Percentiles rank a stretch among this genome's conserved stretches.
These are phyloP conservation scores for Auriculariales sp. DNA, from an alignment of 768 basidiomycete genomes.

Conservation along the genomic window DNA sequence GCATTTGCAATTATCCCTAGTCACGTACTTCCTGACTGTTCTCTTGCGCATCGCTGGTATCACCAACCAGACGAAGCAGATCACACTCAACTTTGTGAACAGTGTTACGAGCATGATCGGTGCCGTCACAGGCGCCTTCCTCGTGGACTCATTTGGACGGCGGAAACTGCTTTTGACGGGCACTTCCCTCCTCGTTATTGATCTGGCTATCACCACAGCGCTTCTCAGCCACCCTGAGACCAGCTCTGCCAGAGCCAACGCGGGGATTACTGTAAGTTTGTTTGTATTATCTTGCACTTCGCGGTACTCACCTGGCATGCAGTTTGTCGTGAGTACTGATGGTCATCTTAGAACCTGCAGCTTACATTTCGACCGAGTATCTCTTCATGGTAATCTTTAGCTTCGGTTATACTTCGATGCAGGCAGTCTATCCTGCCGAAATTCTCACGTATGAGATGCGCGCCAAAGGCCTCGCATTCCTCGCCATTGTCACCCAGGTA, in stretches of 20 bases:
- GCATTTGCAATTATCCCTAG: conserved; percentile 1
- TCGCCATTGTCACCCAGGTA: conserved; percentile 23
- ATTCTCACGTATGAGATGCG: conserved; percentile 34
- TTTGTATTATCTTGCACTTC: too few relatives aligned
- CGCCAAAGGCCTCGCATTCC: conserved; percentile 34
- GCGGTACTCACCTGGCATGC: too few relatives aligned
- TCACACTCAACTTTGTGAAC: conserved; percentile 37
- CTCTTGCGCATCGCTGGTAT: conserved; percentile 14
- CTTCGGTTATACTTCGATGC: conserved; percentile 45
- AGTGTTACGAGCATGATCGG: conserved; percentile 32
- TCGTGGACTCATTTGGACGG: conserved; percentile 35
- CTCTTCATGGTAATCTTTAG: too few relatives aligned
- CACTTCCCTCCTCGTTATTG: conserved; percentile 22
- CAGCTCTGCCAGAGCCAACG: conserved; percentile 24
- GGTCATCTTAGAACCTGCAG: too few relatives aligned
- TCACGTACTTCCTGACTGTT: conserved; percentile 32
- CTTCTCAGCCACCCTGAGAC: conserved; percentile 24
- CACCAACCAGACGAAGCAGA: conserved; percentile 8
- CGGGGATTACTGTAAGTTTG: conserved; percentile 41
- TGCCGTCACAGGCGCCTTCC: conserved; percentile 24
- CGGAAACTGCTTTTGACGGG: conserved; percentile 28
- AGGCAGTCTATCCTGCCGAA: conserved; percentile 41
- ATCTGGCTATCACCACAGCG: conserved; percentile 32
- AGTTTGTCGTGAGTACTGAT: too few relatives aligned
- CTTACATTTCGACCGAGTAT: too few relatives aligned